phyloP scores from a whole-genome alignment of 2,329 filamentous ascomycete genomes.

The Alternaria conjuncta region DNA sequence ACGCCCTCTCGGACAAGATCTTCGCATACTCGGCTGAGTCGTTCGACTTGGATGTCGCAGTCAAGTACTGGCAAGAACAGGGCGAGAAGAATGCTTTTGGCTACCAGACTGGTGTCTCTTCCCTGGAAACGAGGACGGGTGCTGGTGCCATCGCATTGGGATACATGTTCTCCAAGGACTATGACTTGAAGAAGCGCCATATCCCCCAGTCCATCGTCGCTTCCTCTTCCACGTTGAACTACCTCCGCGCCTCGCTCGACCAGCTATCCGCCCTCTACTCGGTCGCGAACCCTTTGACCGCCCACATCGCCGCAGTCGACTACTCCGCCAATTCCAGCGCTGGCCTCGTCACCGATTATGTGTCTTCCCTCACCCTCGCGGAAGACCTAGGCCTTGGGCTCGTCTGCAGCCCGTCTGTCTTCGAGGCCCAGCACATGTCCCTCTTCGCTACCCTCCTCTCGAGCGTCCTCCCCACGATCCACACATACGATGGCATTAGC shows the following conservation, averaged over 20 bases:
- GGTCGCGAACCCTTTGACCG: conserved; percentile 90
- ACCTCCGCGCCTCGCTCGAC: conserved; percentile 83
- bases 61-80: conserved; percentile 75
- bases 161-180: conserved; percentile 97
- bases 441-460: conserved; percentile 85
- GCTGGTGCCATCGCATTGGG: conserved; percentile 91
- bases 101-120: conserved; percentile 76
- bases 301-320: conserved; percentile 89
- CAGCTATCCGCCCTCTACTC: conserved; percentile 91
- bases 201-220: conserved; percentile 91
- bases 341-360: conserved; percentile 87
- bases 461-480: conserved; percentile 78
- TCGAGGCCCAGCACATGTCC: conserved; percentile 95
- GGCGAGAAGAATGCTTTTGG: conserved; percentile 81
- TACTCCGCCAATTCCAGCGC: conserved; percentile 70
- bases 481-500: conserved; percentile 86
- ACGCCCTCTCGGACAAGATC: conserved; percentile 93
- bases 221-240: conserved; percentile 79
- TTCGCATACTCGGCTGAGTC: conserved; percentile 95
- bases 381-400: conserved; percentile 91
- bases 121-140: conserved; percentile 85
- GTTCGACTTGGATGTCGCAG: conserved; percentile 86
- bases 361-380: conserved; percentile 76
- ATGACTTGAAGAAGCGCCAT: conserved; percentile 87
- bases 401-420: conserved; percentile 82